Evolutionary conservation across 169 alveolate genomes (phyloP).

Genomic region (Babesia bigemina): DNA sequence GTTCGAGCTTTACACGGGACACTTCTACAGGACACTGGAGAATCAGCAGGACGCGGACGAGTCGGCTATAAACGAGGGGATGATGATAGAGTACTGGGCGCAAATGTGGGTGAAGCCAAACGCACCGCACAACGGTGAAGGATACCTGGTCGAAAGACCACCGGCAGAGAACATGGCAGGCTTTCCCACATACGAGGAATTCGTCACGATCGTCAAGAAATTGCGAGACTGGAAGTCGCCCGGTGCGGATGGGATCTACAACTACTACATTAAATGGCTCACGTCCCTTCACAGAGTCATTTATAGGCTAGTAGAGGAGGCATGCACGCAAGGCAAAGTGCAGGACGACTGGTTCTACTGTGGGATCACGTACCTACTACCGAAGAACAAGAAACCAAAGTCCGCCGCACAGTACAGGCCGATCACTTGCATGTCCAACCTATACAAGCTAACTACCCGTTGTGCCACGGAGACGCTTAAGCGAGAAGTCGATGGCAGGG

Average conservation of each 20-base stretch:
- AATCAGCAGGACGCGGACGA: not conserved
- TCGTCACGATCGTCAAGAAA: not conserved
- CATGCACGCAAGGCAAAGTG: not conserved
- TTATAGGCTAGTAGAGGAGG: not conserved
- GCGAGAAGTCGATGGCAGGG: not conserved
- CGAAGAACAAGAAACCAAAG: not conserved
- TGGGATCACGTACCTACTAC: not conserved
- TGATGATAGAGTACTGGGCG: too few relatives aligned
- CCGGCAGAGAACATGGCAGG: not conserved
- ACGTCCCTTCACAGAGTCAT: not conserved
- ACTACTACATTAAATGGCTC: conserved; percentile 8
- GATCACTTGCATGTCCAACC: conserved; percentile 6
- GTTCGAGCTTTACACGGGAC: conserved; percentile 8
- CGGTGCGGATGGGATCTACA: conserved; percentile 3
- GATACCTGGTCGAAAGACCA: not conserved
- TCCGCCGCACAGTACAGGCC: not conserved
- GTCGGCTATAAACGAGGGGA: too few relatives aligned
- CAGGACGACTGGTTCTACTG: conserved; percentile 5
- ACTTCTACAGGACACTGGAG: conserved; percentile 1
- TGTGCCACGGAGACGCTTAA: conserved; percentile 5
- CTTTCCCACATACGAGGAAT: not conserved
- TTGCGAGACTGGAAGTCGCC: conserved; percentile 1
- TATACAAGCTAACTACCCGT: conserved; percentile 12
- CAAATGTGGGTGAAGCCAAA: not conserved
- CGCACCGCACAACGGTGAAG: not conserved